Percentiles rank a stretch among this genome's conserved stretches.
Conservation (phyloP, 2,329 filamentous ascomycete species). For the Colletotrichum musicola region DNA sequence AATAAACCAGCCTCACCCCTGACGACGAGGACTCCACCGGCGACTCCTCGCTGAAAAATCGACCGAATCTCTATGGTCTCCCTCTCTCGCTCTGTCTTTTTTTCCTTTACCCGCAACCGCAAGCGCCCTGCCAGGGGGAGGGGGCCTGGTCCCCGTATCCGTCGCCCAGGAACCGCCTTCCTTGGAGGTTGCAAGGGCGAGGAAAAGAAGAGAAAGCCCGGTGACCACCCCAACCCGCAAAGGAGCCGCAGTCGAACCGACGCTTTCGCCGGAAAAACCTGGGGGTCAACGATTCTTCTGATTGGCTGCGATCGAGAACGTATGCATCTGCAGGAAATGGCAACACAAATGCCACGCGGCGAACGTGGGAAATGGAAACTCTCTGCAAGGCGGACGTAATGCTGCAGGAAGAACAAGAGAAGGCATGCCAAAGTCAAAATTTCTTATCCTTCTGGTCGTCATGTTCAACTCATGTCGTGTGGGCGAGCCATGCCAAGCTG, state of each 20-base stretch:
- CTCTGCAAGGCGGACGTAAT: slow-evolving; percentile 8
- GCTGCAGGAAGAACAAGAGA: background rate
- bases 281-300: background rate
- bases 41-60: slow-evolving; percentile 18
- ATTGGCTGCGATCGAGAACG: background rate
- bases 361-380: background rate
- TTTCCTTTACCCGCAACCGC: slow-evolving; percentile 4
- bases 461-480: slow-evolving; percentile 5
- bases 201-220: too few relatives aligned
- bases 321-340: background rate
- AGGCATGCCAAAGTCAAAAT: slow-evolving; percentile 5
- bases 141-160: slow-evolving; percentile 2
- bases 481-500: background rate
- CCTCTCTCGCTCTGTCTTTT: background rate
- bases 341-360: slow-evolving; percentile 15
- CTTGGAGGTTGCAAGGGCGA: background rate
- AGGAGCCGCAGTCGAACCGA: slow-evolving; percentile 34
- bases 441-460: too few relatives aligned
- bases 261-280: slow-evolving; percentile 26
- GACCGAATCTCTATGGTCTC: slow-evolving; percentile 21
- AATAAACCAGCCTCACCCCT: background rate
- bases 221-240: slow-evolving; percentile 5
- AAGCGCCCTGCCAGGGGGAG: slow-evolving; percentile 12
- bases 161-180: slow-evolving; percentile 10
- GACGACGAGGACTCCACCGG: background rate